Conservation (phyloP, 2,329 filamentous ascomycete species). For the Macrophomina phaseolina region DNA sequence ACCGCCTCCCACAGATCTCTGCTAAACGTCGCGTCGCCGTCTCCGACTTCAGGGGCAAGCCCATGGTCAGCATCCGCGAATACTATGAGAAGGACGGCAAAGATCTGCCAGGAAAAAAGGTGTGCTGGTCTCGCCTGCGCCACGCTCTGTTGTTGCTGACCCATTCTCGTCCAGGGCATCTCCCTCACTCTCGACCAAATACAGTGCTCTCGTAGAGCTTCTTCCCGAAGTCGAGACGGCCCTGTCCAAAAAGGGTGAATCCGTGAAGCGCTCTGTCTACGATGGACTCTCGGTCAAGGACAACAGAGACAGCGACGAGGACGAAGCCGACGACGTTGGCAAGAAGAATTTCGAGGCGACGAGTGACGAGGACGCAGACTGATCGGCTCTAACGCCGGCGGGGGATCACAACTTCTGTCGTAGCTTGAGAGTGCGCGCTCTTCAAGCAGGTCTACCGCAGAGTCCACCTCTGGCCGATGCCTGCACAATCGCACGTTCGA, state of each 20-base stretch:
- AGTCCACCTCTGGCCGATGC: neutral
- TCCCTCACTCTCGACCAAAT: slow-evolving; percentile 46
- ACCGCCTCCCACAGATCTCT: slow-evolving; percentile 62
- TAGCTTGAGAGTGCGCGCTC: slow-evolving; percentile 1
- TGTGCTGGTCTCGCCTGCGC: slow-evolving; percentile 46
- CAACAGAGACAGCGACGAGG: slow-evolving; percentile 30
- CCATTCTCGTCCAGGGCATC: slow-evolving; percentile 39
- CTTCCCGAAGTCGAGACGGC: slow-evolving; percentile 61
- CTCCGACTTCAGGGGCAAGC: slow-evolving; percentile 75
- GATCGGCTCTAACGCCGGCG: neutral
- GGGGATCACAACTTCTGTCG: neutral
- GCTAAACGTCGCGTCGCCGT: slow-evolving; percentile 78
- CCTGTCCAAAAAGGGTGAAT: slow-evolving; percentile 56
- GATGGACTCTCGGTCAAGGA: slow-evolving; percentile 31
- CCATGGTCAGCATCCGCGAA: slow-evolving; percentile 80
- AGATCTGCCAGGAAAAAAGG: slow-evolving; percentile 85
- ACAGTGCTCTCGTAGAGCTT: slow-evolving; percentile 57
- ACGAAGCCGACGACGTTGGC: slow-evolving; percentile 32
- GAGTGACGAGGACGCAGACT: slow-evolving; percentile 59
- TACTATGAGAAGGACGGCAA: slow-evolving; percentile 86
- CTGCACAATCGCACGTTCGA: neutral
- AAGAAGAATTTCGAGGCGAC: slow-evolving; percentile 60
- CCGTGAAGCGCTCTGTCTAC: slow-evolving; percentile 58
- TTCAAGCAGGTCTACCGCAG: neutral
- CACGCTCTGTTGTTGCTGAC: neutral